A percentile compares a stretch with the other conserved stretches of the same genome.
Evolutionary conservation across 306 rosid genomes (phyloP).

Genomic region (Medicago lupulina): DNA sequence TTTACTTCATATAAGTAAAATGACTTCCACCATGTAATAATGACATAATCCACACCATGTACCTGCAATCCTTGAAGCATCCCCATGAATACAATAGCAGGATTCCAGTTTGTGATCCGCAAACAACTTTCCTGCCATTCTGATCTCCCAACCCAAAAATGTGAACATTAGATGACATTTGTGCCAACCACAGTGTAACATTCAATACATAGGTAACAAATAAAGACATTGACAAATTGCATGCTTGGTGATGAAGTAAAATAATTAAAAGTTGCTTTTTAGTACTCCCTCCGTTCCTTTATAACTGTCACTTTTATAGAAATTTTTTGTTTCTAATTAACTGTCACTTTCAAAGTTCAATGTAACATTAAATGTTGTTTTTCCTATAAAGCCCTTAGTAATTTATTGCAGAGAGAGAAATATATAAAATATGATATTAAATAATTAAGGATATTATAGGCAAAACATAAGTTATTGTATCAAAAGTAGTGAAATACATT

Average conservation of each 20-base stretch:
- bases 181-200: neutral
- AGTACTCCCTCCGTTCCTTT: too few relatives aligned
- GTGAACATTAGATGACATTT: slow-evolving; percentile 15
- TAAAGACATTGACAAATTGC: slow-evolving; percentile 6
- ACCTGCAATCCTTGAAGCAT: slow-evolving; percentile 93
- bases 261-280: neutral
- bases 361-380: too few relatives aligned
- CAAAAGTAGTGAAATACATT: too few relatives aligned
- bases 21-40: slow-evolving; percentile 12
- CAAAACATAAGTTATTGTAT: too few relatives aligned
- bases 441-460: too few relatives aligned
- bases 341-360: too few relatives aligned
- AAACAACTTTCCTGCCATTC: slow-evolving; percentile 90
- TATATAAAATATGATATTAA: too few relatives aligned
- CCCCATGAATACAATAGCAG: slow-evolving; percentile 90
- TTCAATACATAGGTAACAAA: neutral
- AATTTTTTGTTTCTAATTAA: too few relatives aligned
- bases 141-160: slow-evolving; percentile 42
- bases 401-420: too few relatives aligned
- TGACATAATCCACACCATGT: slow-evolving; percentile 22
- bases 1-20: slow-evolving; percentile 23
- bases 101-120: slow-evolving; percentile 83
- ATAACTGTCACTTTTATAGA: too few relatives aligned
- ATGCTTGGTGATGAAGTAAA: slow-evolving; percentile 3
- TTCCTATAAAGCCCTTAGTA: too few relatives aligned